Base-by-base conservation (phyloP, 495 filamentous ascomycete genomes). In the Oleoguttula mirabilis region DNA sequence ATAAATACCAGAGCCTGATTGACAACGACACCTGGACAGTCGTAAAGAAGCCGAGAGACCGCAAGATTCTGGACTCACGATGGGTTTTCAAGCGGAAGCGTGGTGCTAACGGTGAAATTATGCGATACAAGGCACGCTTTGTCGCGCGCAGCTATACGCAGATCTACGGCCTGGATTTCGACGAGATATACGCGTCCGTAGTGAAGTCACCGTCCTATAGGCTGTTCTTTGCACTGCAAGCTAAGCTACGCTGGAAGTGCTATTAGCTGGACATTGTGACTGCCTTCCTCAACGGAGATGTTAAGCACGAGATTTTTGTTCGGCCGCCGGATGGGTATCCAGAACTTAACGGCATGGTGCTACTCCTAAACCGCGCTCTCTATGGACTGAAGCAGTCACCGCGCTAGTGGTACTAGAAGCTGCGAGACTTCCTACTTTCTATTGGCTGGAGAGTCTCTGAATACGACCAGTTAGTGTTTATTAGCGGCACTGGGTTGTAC, bases 341-440 rank as follows among this genome's bases (percentile, higher is more conserved):
- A 14, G 38, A 41, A n/a, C 4, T n/a, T 6, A 15, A 28, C 10
- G 22, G 23, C 8, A 46, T 33, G 34, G 50, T 55, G 32, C 46
- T n/a, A 10, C 10, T 11, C 6, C 43, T 52, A 11, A 10, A 39
- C 21, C 59, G 54, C 41, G 63, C 58, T 10, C 41, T 69, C 10
- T 69, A 69, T 37, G 55, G 62, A 8, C 52, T 68, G 2, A 69
- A 67, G 38, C 52, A 69, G 50, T 53, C 59, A 10, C 60, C 58
- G 27, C 42, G 55, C 0, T 48, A 59, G 28, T 68, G 50, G 59
- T 66, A 65, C 40, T 32, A 58, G 28, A 63, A 44, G 10, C 48
- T 66, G 2, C 46, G 40, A 1, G 52, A 53, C 12, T 62, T 57
- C 43, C 52, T 66, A 16, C 47, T 47, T n/a, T 43, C 28, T 11